Evolutionary conservation across 768 basidiomycete species (phyloP).

Genomic region (Porpolomopsis calyptriformis): DNA sequence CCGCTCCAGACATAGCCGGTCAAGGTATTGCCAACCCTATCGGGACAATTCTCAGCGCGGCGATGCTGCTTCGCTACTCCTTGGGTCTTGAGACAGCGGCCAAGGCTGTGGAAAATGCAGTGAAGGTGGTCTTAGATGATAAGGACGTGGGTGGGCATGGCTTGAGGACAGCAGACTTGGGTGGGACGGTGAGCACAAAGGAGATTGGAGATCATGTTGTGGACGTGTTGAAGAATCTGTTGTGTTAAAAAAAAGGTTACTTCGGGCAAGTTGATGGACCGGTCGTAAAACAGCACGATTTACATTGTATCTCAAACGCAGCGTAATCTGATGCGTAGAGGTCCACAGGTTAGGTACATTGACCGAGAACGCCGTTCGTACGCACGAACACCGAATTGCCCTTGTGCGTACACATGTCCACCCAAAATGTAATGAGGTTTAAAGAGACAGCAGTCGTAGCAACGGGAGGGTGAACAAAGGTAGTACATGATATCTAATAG

Average conservation of each 20-base stretch:
- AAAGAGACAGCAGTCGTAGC: too few relatives aligned
- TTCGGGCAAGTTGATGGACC: not conserved
- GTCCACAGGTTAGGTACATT: too few relatives aligned
- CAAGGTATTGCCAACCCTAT: slow-evolving; percentile 90
- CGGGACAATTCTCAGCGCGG: slow-evolving; percentile 89
- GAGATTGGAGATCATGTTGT: slow-evolving; percentile 81
- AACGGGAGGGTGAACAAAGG: too few relatives aligned
- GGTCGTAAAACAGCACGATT: not conserved
- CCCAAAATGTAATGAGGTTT: too few relatives aligned
- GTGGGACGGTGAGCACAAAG: slow-evolving; percentile 62
- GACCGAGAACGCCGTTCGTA: too few relatives aligned
- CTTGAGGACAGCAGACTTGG: slow-evolving; percentile 77
- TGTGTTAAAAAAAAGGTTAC: not conserved
- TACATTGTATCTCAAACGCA: too few relatives aligned
- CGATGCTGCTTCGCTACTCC: slow-evolving; percentile 90
- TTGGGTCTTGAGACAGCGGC: slow-evolving; percentile 83
- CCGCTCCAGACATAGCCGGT: slow-evolving; percentile 93
- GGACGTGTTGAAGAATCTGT: slow-evolving; percentile 50
- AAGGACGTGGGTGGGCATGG: slow-evolving; percentile 61
- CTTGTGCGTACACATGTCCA: too few relatives aligned
- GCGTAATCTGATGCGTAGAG: too few relatives aligned
- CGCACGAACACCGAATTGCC: too few relatives aligned
- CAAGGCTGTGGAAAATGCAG: slow-evolving; percentile 79
- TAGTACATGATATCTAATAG: too few relatives aligned
- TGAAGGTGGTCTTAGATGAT: slow-evolving; percentile 76